These are phyloP conservation scores for Nyctanthes arbortristis DNA, from an alignment of 257 asterid species.

Conservation along the genomic window DNA sequence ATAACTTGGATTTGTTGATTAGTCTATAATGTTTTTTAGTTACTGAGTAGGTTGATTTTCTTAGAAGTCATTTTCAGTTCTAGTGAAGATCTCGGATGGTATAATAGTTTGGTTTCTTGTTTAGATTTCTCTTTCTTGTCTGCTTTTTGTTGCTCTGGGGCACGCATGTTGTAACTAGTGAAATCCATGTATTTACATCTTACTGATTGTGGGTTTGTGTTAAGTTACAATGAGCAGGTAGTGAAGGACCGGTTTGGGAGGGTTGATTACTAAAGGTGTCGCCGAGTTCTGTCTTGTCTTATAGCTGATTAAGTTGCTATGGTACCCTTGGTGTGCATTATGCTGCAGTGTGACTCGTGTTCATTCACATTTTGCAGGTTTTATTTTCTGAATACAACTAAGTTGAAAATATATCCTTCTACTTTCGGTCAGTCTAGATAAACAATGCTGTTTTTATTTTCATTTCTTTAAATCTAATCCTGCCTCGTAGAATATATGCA, in stretches of 20 bases:
- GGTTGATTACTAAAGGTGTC: no score
- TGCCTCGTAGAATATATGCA: no score
- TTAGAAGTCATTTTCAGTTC: background rate
- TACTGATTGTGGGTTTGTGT: background rate
- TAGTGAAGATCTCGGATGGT: conserved; percentile 14
- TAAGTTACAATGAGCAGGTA: background rate
- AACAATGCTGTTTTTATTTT: no score
- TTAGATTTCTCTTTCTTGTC: conserved; percentile 11
- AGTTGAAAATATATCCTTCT: no score
- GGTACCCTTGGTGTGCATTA: no score
- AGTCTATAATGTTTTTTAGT: conserved; percentile 3
- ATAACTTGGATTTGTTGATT: conserved; percentile 16
- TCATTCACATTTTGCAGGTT: no score
- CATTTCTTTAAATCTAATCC: no score
- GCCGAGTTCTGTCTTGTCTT: no score
- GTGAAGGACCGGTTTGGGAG: background rate
- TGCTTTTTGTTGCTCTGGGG: conserved; percentile 14
- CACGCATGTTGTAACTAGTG: conserved; percentile 15
- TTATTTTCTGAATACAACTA: no score
- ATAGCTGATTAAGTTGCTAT: no score
- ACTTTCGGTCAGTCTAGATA: no score
- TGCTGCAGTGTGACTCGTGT: no score
- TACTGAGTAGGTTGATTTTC: conserved; percentile 1
- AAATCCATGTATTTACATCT: background rate
- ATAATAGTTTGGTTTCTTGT: conserved; percentile 4